Base-by-base conservation (phyloP, 2,329 filamentous ascomycete species). In the Balansia obtecta region DNA sequence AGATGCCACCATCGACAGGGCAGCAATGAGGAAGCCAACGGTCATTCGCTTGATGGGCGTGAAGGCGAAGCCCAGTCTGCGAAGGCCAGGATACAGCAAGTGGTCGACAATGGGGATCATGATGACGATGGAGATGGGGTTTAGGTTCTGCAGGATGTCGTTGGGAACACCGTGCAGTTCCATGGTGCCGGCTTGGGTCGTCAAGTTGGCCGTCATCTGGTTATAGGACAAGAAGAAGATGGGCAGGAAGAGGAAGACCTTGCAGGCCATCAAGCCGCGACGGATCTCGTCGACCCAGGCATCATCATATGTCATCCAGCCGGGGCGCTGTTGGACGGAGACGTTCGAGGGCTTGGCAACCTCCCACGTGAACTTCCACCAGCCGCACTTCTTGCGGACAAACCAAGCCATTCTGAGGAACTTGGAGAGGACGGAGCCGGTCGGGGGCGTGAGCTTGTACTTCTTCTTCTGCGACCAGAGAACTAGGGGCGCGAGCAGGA, bases 281-380 rank as follows among this genome's bases (percentile, higher is more conserved):
- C 74, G 74, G 46, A 89, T 80, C 62, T 90, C 84, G 61, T 88
- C 85, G 34, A 91, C 86, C 85, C 86, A 91, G 48, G 79, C 79
- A 57, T 91, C 87, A 54, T 91, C 86, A 57, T 88, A 89, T 0
- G 82, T 85, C 83, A 90, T 89, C 85, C 85, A 90, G 0, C 50
- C 40, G 0, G 85, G 85, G 50, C 81, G 80, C 55, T 72, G 63
- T 1, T 64, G 65, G 38, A 74, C 68, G 10, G 75, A 68, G 6
- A 87, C 71, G 37, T 72, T 69, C 61, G 80, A 85, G 3, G 85
- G 85, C 68, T 86, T 86, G 53, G 80, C 79, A 4, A 71, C 61
- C 27, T 87, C 79, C 80, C 84, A 88, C 67, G 86, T 66, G 42
- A 80, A 66, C 2, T 79, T 80, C 63, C 78, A 80, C 63, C 84